Evolutionary conservation across 371 early-diverging fungal species (phyloP).

Genomic region (Globomyces sp.): DNA sequence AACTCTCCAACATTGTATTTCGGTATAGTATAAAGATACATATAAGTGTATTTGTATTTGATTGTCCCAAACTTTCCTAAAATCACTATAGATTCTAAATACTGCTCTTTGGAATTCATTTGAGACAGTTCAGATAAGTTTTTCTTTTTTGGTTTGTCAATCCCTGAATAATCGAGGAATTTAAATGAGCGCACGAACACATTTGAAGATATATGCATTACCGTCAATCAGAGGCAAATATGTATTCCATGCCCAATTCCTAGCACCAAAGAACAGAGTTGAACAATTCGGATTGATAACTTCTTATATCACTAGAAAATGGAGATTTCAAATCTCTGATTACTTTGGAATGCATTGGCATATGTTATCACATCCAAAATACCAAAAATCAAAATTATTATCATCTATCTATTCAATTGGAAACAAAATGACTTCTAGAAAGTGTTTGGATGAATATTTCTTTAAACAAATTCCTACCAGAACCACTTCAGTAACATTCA

Average conservation of each 20-base stretch:
- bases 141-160: too few species aligned
- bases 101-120: too few species aligned
- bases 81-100: too few species aligned
- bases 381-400: not conserved
- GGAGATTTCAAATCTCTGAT: conserved; percentile 43
- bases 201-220: conserved; percentile 20
- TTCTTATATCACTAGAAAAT: conserved; percentile 38
- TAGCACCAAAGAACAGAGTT: conserved; percentile 28
- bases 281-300: conserved; percentile 30
- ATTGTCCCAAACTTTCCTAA: too few species aligned
- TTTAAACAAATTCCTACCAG: conserved; percentile 38
- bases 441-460: conserved; percentile 46
- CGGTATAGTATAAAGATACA: too few species aligned
- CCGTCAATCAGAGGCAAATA: conserved; percentile 35
- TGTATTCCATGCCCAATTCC: conserved; percentile 40
- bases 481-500: conserved; percentile 26
- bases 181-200: too few species aligned
- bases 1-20: too few species aligned
- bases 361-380: conserved; percentile 6
- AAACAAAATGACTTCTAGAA: conserved; percentile 37
- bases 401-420: conserved; percentile 22
- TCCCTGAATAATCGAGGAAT: too few species aligned
- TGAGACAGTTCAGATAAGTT: too few species aligned
- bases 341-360: conserved; percentile 31
- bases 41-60: too few species aligned